Conservation (phyloP, 805 yeast species). For the Suhomyces prunicola region DNA sequence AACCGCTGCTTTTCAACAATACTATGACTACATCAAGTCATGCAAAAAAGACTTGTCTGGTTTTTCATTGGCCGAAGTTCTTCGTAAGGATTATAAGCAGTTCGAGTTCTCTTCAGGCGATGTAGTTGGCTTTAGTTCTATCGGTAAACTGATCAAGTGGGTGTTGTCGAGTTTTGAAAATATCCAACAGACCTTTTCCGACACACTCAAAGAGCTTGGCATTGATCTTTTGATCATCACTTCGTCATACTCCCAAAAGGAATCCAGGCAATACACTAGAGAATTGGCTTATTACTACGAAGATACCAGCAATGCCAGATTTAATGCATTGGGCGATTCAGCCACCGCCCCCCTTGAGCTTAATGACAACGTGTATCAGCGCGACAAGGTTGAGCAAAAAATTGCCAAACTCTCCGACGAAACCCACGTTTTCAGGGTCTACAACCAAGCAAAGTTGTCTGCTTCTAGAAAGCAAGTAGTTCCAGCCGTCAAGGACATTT, state of each 20-base stretch:
- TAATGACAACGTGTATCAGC: slow-evolving; percentile 21
- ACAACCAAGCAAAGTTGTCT: slow-evolving; percentile 47
- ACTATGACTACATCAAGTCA: slow-evolving; percentile 26
- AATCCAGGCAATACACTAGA: slow-evolving; percentile 29
- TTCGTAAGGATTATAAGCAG: slow-evolving; percentile 82
- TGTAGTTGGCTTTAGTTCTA: slow-evolving; percentile 72
- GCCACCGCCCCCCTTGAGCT: slow-evolving; percentile 23
- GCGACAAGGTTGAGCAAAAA: slow-evolving; percentile 10
- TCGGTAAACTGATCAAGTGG: slow-evolving; percentile 63
- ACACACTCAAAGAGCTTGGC: slow-evolving; percentile 12
- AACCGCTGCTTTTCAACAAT: slow-evolving; percentile 8
- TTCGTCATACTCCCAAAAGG: slow-evolving; percentile 37
- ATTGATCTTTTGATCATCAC: slow-evolving; percentile 34
- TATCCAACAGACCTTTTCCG: slow-evolving; percentile 21
- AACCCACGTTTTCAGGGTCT: slow-evolving; percentile 19
- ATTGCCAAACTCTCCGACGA: slow-evolving; percentile 12
- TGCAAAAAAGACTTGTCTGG: slow-evolving; percentile 66
- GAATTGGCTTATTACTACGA: slow-evolving; percentile 31
- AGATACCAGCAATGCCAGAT: slow-evolving; percentile 9
- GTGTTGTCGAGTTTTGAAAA: slow-evolving; percentile 28
- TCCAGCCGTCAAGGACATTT: slow-evolving; percentile 47
- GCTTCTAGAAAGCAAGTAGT: slow-evolving; percentile 89
- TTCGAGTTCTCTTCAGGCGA: slow-evolving; percentile 40
- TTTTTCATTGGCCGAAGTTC: slow-evolving; percentile 55
- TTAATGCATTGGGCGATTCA: slow-evolving; percentile 17